Evolutionary conservation across 352 stramenopile species (phyloP), one percentile per base, ranked within the genome.

Genomic region (Globisporangium orthogonon): DNA sequence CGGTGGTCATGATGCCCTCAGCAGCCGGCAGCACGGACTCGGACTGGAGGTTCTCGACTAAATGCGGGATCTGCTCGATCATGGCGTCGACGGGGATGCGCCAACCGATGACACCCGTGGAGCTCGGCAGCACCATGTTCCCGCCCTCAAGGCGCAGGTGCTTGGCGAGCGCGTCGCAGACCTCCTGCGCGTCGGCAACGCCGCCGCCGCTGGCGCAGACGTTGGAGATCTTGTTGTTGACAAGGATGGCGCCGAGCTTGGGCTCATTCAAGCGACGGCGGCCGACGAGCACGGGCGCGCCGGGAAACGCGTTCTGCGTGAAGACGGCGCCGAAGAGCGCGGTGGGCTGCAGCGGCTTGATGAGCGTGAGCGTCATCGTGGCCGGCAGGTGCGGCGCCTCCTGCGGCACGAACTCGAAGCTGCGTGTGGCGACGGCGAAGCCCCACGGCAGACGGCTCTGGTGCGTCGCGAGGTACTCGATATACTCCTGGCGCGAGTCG

Each of bases 201-300:
- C 95, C 90, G 40, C 94, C 91, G n/a, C 86, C 84, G 58, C 87
- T 95, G 23, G 96, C 93, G 58, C 96, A 98, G 17, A 99, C 97
- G 69, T 99, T 99, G 31, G 96, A 99, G 58, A 99, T 97, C 78
- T 99, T 99, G 76, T 99, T 99, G 74, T 99, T 99, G 45, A 99
- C 89, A 31, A 99, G 82, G 66, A 99, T 89, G 11, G 91, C 96
- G 65, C 97, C 91, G 46, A 99, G 73, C 46, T 83, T 91, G 39
- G 86, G 67, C 33, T 96, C 86, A 40, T 75, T 61, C n/a, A 99
- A 71, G 31, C 94, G 89, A 62, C 90, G 75, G 60, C 94, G 87
- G 33, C 96, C 96, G 39, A 99, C 78, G 35, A 92, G 54, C 35
- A 98, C 83, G 0, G 92, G 92, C 39, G 87, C 87, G 7, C 92